Base-by-base conservation (phyloP, 768 basidiomycete genomes). In the Sistotremastrum suecicum region DNA sequence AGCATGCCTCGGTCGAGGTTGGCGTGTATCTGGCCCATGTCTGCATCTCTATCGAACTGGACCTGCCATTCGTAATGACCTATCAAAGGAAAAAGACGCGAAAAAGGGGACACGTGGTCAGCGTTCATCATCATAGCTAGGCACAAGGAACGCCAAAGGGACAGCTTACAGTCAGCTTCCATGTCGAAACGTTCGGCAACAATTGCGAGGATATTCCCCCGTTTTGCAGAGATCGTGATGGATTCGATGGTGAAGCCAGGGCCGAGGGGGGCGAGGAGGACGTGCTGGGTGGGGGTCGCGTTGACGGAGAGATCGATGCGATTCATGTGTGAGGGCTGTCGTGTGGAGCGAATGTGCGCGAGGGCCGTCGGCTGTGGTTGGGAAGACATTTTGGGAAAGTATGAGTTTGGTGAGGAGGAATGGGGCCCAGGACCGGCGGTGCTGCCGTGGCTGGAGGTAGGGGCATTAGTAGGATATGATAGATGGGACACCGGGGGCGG, bases 21-120 rank as follows among this genome's bases (percentile, higher is more conserved):
- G 35, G 55, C 55, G 10, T 45, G 51, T 28, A 56, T 47, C 37
- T 43, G 47, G 8, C 42, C 46, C 55, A 56, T 56, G 44, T 56
- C 55, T 20, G 53, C 53, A 36, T 56, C 55, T 7, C 53, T 47
- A 39, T 51, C 55, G 33, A 56, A 52, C 32, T 50, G 55, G 10
- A 56, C 53, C 36, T 56, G 50, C 55, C 55, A 56, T 45, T 56
- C 55, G 41, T 55, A 45, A 45, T 56, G 55, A 48, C 56, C 55
- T 56, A 40, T 6, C 20, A 34, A 44, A 28, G 32, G 28, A 38
- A 45, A 46, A 5, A n/a, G 35, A 39, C 10, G 48, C 11, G 31
- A 12, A 42, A 39, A n/a, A 7, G 20, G 34, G 5, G 34, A n/a
- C 29, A 28, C 10, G 7, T 20, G 12, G 45, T 39, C 38, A 37